Conservation (phyloP, 1,284 basidiomycete genomes). For the Tilletia horrida region DNA sequence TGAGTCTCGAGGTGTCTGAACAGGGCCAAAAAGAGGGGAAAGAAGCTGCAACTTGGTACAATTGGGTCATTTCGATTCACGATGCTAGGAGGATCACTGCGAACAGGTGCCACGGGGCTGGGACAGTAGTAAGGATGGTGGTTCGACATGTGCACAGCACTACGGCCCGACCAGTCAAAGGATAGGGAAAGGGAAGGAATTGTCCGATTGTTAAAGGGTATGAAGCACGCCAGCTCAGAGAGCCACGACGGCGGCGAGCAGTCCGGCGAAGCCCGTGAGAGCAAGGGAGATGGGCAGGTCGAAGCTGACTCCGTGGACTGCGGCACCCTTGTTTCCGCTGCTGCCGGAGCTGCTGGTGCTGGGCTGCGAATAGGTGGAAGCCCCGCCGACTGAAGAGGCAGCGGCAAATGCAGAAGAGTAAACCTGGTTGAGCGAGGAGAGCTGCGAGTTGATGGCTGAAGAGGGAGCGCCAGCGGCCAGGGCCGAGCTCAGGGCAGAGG, state of each 20-base stretch:
- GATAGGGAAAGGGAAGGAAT: background rate
- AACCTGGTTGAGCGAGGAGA: background rate
- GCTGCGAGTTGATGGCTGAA: background rate
- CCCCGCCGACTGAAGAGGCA: background rate
- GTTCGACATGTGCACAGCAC: too few species aligned
- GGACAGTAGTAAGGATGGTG: too few species aligned
- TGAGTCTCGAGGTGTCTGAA: too few species aligned
- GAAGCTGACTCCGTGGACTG: background rate
- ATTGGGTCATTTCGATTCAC: too few species aligned
- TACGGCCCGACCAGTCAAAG: background rate
- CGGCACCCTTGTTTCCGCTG: background rate
- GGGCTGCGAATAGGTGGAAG: background rate
- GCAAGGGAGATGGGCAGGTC: conserved; percentile 16
- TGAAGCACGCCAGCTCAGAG: background rate
- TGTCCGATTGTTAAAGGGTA: background rate
- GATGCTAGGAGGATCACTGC: too few species aligned
- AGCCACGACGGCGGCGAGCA: conserved; percentile 2
- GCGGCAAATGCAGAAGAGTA: conserved; percentile 1
- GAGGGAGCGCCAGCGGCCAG: background rate
- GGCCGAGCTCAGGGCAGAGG: conserved; percentile 6
- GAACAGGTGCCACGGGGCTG: too few species aligned
- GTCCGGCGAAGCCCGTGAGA: conserved; percentile 10
- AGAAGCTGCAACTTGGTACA: too few species aligned
- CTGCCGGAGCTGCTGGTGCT: background rate
- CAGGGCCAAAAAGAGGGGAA: too few species aligned